Evolutionary conservation across 2,329 filamentous ascomycete genomes (phyloP), one percentile per base, ranked within the genome.

Genomic region (Trichoderma citrinoviride): DNA sequence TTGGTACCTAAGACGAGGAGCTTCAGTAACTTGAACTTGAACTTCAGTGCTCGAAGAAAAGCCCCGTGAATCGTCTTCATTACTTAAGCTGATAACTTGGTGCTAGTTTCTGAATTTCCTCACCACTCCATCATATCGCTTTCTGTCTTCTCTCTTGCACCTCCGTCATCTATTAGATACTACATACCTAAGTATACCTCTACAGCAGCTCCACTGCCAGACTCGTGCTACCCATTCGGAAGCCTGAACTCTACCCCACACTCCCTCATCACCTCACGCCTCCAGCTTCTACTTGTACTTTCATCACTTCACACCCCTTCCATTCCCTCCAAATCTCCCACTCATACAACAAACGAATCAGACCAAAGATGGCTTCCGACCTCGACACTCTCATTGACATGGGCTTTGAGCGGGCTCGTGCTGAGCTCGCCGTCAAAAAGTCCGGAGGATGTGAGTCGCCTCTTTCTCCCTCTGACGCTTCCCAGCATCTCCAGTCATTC

Each of bases 341-440:
- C 25, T 40, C 37, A 19, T 37, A 7, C 49, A n/a, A 62, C 19
- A 62, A 40, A 25, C n/a, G 19, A 19, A 58, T 17, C 19, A 17
- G 25, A 10, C 23, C 25, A 43, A 54, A 40, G 1, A 83, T 84
- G 68, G 79, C 83, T 68, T 82, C 85, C 50, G 87, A 89, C 71
- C 79, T 89, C 19, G 82, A 87, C 19, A 77, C 83, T 41, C 79
- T 90, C 71, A 74, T 89, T 68, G 87, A 90, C 60, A 90, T 90
- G 87, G 88, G 88, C 77, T 99, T 99, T 74, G 92, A 96, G 69
- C 86, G 87, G 72, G 87, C 92, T 73, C 88, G 91, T 69, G 89
- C 92, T 53, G 86, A 93, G 75, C 79, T 98, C 52, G 95, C 95
- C 41, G 83, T 97, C 69, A 92, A 94, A 79, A 92, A 91, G 73